These are phyloP conservation scores for Lactarius hatsudake DNA, from an alignment of 768 basidiomycete species.

Conservation along the genomic window DNA sequence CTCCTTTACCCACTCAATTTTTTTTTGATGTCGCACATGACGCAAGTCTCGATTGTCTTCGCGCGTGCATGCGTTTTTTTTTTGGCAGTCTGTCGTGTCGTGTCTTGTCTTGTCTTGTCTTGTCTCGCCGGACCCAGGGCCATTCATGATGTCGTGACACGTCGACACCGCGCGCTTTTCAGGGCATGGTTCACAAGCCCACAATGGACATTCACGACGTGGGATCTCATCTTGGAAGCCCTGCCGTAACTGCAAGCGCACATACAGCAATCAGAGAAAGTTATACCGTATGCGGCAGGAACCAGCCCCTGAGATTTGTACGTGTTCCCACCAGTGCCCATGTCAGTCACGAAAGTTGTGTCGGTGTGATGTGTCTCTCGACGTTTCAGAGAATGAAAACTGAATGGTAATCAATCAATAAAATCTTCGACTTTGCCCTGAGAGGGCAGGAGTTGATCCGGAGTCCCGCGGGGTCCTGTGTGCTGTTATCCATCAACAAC, in stretches of 20 bases:
- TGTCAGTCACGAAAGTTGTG: background rate
- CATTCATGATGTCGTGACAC: background rate
- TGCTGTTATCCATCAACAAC: slow-evolving; percentile 1
- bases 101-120: background rate
- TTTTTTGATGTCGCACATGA: slow-evolving; percentile 30
- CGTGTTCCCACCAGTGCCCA: background rate
- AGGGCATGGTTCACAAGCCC: background rate
- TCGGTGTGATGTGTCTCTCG: background rate
- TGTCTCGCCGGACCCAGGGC: background rate
- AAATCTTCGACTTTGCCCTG: slow-evolving; percentile 2
- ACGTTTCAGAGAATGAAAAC: slow-evolving; percentile 1
- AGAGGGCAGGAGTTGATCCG: slow-evolving; percentile 12
- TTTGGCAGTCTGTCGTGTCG: slow-evolving; percentile 10
- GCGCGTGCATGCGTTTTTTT: slow-evolving; percentile 28
- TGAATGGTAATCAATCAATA: background rate
- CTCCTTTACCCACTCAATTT: background rate
- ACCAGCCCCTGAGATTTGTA: background rate
- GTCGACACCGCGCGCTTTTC: background rate
- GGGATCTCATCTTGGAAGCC: background rate
- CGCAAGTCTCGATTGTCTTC: slow-evolving; percentile 19
- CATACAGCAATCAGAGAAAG: slow-evolving; percentile 2
- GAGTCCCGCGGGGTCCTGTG: slow-evolving; percentile 17
- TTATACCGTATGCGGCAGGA: background rate
- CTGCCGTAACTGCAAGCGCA: slow-evolving; percentile 4
- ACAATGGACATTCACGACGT: background rate